phyloP scores from a whole-genome alignment of 2,329 filamentous ascomycete species.

The Aspergillus sp. region DNA sequence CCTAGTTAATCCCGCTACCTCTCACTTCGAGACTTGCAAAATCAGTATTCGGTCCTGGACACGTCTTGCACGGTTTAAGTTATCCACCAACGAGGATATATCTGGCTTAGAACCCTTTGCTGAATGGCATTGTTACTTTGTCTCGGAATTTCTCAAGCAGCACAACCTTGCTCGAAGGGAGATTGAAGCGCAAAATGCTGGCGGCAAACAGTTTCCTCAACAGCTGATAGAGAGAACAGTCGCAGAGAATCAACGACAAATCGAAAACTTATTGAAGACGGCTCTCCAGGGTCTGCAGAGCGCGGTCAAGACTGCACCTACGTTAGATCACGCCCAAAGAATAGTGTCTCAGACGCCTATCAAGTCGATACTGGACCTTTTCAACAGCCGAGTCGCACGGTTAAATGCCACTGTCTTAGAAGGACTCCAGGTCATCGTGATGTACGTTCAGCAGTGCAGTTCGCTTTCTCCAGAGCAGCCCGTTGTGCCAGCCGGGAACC shows the following conservation, averaged over 20 bases:
- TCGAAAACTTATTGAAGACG: conserved; percentile 55
- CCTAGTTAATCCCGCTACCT: conserved; percentile 57
- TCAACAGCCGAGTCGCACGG: conserved; percentile 49
- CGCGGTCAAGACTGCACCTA: conserved; percentile 46
- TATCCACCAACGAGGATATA: conserved; percentile 52
- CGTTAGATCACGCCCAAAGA: conserved; percentile 40
- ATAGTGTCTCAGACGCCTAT: conserved; percentile 48
- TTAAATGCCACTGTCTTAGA: conserved; percentile 50
- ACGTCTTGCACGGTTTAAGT: conserved; percentile 57
- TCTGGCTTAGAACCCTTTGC: conserved; percentile 50
- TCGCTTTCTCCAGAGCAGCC: conserved; percentile 14
- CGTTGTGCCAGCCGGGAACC: conserved; percentile 17
- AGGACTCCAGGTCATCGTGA: conserved; percentile 48
- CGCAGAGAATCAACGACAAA: conserved; percentile 57
- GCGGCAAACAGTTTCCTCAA: conserved; percentile 42
- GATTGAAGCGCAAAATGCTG: conserved; percentile 53
- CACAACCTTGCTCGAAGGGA: conserved; percentile 58
- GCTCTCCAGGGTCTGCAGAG: conserved; percentile 52
- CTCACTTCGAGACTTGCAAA: conserved; percentile 60
- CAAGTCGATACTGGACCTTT: conserved; percentile 51
- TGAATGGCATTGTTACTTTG: conserved; percentile 56
- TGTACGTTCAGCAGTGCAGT: conserved; percentile 39
- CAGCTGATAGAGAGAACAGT: conserved; percentile 54
- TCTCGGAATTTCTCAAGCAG: conserved; percentile 53
- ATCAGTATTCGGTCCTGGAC: conserved; percentile 60